A percentile compares a stretch with the other conserved stretches of the same genome.
Evolutionary conservation across 306 rosid species (phyloP).

Genomic region (Arachis hypogaea): DNA sequence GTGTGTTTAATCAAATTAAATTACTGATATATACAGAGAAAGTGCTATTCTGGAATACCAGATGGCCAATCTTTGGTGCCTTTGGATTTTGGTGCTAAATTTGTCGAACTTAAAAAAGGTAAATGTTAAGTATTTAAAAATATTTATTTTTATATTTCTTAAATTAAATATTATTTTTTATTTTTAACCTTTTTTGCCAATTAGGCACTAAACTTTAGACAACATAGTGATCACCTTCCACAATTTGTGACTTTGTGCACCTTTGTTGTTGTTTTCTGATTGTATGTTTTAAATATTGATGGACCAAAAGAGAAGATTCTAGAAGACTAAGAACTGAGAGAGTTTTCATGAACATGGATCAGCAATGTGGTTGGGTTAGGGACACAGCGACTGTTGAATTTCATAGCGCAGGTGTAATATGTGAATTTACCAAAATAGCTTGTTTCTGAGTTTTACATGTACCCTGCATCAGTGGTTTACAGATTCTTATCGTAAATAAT

Average conservation of each 20-base stretch:
- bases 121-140: too few species aligned
- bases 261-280: neutral
- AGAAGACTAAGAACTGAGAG: neutral
- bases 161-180: too few species aligned
- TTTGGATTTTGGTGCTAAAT: too few species aligned
- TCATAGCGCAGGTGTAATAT: constrained; percentile 14
- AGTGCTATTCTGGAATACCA: neutral
- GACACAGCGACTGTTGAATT: constrained; percentile 4
- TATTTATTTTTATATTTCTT: too few species aligned
- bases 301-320: constrained; percentile 2
- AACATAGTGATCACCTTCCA: neutral
- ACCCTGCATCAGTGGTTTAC: constrained; percentile 24
- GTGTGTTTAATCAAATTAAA: neutral
- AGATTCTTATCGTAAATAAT: constrained; percentile 25
- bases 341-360: neutral
- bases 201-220: too few species aligned
- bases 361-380: constrained; percentile 11
- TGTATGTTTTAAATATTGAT: constrained; percentile 14
- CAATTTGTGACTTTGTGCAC: constrained; percentile 9
- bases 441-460: constrained; percentile 29
- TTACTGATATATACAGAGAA: neutral
- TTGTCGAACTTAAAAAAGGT: too few species aligned
- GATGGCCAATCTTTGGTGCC: too few species aligned
- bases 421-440: constrained; percentile 8
- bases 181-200: too few species aligned